Base-by-base conservation (phyloP, 768 basidiomycete species). In the Mycena belliarum region DNA sequence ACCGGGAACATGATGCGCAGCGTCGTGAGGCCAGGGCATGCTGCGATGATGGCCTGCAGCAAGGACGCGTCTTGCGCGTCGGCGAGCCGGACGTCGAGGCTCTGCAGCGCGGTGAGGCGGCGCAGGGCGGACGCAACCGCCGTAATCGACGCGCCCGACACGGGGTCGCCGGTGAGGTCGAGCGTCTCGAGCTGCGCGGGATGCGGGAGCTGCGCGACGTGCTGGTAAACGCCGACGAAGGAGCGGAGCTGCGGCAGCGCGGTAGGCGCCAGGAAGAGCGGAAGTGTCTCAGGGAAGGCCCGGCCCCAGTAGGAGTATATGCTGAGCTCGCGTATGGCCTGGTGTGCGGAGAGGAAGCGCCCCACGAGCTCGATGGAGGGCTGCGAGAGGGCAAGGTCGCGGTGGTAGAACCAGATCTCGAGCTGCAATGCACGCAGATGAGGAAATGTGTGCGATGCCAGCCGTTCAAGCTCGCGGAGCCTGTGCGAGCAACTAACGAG, bases 261-360 rank as follows among this genome's bases (percentile, higher is more conserved):
- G 10, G 47, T n/a, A 3, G 52, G 35, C 2, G 47, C 3, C 20
- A 59, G 52, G 29, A 32, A 40, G 4, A 53, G 32, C 16, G 46
- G 51, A 2, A 59, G 45, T 9, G 16, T 14, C 23, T 25, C 23
- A n/a, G 57, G 40, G 24, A 21, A 18, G 15, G 33, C 33, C 20
- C 15, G 26, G 18, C 20, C 20, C 12, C 20, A 12, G 29, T 43
- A 52, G 0, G 56, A 49, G 16, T 38, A 48, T 21, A 59, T 48
- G 23, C 29, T 43, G 38, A 59, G 57, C 10, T 41, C 45, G 8
- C 18, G 21, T 44, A 59, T 35, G 23, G 1, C 16, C 2, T 44
- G 57, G 29, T 59, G 57, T 25, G 51, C 51, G n/a, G 57, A 32
- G 38, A 59, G 57, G 24, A 59, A 59, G 16, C 28, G n/a, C 21